A percentile compares a stretch with the other conserved stretches of the same genome.
These are phyloP conservation scores for Alnus rubra DNA, from an alignment of 306 rosid species.

Conservation along the genomic window DNA sequence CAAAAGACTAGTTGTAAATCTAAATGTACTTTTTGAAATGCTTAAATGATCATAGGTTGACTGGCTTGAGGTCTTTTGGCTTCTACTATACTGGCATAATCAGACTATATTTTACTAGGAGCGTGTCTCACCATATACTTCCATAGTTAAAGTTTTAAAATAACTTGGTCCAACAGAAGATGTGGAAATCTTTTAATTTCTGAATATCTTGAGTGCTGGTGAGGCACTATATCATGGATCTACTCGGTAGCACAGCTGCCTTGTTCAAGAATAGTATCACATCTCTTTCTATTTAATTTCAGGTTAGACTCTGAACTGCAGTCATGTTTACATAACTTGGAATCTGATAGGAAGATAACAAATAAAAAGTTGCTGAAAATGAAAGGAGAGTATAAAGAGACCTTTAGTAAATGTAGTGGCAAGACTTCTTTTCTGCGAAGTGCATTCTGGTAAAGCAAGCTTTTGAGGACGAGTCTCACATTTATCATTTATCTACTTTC, in stretches of 20 bases:
- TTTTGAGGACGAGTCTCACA: not conserved
- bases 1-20: not conserved
- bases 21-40: not conserved
- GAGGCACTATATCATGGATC: not conserved
- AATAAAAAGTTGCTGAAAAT: not conserved
- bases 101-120: not conserved
- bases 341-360: not conserved
- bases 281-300: not conserved
- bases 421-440: not conserved
- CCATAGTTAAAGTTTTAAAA: not conserved
- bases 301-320: not conserved
- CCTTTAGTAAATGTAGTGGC: not conserved
- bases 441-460: not conserved
- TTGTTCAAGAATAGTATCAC: not conserved
- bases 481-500: not conserved
- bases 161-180: not conserved
- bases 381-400: not conserved
- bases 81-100: not conserved
- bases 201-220: not conserved
- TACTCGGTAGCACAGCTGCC: not conserved
- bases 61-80: slow-evolving; percentile 3
- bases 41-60: not conserved
- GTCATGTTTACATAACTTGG: not conserved
- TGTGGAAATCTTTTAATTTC: not conserved
- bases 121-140: not conserved